phyloP scores from a whole-genome alignment of 108 stramenopile species.

The Nitzschia sp. region DNA sequence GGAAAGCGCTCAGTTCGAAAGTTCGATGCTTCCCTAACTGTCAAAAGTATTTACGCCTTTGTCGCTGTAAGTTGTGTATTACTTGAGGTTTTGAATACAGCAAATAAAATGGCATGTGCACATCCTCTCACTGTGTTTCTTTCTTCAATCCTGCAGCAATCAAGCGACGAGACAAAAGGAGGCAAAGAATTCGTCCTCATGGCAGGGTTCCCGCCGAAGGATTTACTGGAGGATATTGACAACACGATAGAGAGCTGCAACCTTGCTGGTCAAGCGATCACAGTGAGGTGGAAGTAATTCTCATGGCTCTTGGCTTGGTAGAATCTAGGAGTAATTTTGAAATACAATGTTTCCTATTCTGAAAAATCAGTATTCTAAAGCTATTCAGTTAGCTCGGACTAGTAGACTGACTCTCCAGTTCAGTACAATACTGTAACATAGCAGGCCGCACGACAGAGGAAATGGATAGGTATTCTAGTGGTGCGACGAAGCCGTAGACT shows the following conservation, averaged over 20 bases:
- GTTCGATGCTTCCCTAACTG: slow-evolving; percentile 51
- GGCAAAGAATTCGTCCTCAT: slow-evolving; percentile 72
- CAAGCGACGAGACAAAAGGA: slow-evolving; percentile 58
- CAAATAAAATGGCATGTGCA: neutral
- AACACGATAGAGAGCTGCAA: slow-evolving; percentile 60
- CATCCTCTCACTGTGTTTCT: neutral
- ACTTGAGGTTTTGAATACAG: no score
- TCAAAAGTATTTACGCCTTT: slow-evolving; percentile 74
- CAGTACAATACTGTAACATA: no score
- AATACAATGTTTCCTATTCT: neutral
- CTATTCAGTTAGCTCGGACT: neutral
- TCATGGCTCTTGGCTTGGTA: neutral
- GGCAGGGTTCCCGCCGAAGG: slow-evolving; percentile 83
- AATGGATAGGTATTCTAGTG: no score
- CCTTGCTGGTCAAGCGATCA: slow-evolving; percentile 70
- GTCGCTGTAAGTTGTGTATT: slow-evolving; percentile 53
- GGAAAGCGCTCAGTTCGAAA: slow-evolving; percentile 75
- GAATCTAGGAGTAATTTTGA: neutral
- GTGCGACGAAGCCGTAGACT: slow-evolving; percentile 4
- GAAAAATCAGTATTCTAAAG: neutral
- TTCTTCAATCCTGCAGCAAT: slow-evolving; percentile 31
- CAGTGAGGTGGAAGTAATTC: slow-evolving; percentile 64
- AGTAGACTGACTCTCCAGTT: no score
- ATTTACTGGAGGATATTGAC: slow-evolving; percentile 61
- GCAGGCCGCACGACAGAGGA: neutral